Evolutionary conservation across 139 green algal species (phyloP).

Genomic region (Haematococcus sp.): DNA sequence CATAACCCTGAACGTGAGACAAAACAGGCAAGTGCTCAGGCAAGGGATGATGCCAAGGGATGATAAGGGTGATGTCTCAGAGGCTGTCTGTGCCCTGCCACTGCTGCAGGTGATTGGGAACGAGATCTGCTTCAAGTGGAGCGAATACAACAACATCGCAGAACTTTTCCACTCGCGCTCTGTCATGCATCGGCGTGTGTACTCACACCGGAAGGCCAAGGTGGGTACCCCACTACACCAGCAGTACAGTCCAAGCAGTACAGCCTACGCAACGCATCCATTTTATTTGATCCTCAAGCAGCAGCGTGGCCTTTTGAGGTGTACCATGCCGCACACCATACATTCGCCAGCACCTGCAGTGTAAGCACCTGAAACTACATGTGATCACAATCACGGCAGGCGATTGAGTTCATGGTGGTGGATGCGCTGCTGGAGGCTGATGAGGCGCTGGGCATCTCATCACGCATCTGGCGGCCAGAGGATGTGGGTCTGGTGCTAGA

Average conservation of each 20-base stretch:
- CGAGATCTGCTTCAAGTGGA: slow-evolving; percentile 81
- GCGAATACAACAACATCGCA: slow-evolving; percentile 65
- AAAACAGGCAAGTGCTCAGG: too few species aligned
- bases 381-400: slow-evolving; percentile 13
- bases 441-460: slow-evolving; percentile 42
- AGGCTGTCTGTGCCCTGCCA: too few species aligned
- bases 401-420: slow-evolving; percentile 84
- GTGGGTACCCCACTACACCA: slow-evolving; percentile 1
- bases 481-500: slow-evolving; percentile 8
- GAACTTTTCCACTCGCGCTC: slow-evolving; percentile 71
- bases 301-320: not conserved
- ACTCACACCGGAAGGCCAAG: slow-evolving; percentile 62
- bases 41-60: too few species aligned
- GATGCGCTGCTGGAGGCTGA: slow-evolving; percentile 78
- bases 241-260: slow-evolving; percentile 20
- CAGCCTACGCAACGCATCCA: too few species aligned
- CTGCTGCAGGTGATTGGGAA: slow-evolving; percentile 71
- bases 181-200: slow-evolving; percentile 74
- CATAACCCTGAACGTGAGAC: too few species aligned
- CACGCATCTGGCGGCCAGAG: slow-evolving; percentile 25
- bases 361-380: too few species aligned
- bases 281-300: too few species aligned
- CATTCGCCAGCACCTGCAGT: too few species aligned
- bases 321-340: too few species aligned
- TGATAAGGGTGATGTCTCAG: not conserved